Evolutionary conservation across 1,284 basidiomycete species (phyloP).

Genomic region (Coriolopsis trogii): DNA sequence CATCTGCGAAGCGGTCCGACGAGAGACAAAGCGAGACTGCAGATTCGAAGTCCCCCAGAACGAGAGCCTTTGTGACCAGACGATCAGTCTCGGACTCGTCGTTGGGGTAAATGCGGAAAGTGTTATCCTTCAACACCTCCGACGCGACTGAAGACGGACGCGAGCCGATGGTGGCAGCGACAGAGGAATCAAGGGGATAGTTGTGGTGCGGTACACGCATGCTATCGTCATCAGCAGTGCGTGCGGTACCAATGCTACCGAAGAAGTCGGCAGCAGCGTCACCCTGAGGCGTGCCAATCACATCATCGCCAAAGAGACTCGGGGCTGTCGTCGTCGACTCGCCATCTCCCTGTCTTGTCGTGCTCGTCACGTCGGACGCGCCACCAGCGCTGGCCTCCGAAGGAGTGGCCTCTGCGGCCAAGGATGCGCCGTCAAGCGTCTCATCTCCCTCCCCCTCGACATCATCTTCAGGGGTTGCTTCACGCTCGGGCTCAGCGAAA

Average conservation of each 20-base stretch:
- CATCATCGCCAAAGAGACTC: conserved; percentile 87
- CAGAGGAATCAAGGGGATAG: conserved; percentile 82
- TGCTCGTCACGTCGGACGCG: conserved; percentile 66
- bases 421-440: conserved; percentile 45
- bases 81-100: conserved; percentile 90
- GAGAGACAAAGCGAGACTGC: conserved; percentile 94
- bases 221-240: conserved; percentile 58
- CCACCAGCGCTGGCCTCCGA: conserved; percentile 72
- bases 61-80: conserved; percentile 90
- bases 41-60: conserved; percentile 92
- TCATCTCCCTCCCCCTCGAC: conserved; percentile 48
- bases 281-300: conserved; percentile 59
- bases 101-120: conserved; percentile 90
- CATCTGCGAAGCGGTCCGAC: conserved; percentile 91
- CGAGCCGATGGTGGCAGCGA: conserved; percentile 89
- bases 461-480: conserved; percentile 38
- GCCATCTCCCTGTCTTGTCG: conserved; percentile 63
- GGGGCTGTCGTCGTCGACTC: conserved; percentile 82
- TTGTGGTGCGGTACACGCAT: conserved; percentile 78
- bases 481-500: conserved; percentile 70
- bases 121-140: conserved; percentile 73
- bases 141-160: conserved; percentile 85
- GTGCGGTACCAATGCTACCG: conserved; percentile 70
- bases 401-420: conserved; percentile 56
- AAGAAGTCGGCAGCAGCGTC: conserved; percentile 88